phyloP scores from a whole-genome alignment of 2,329 filamentous ascomycete species.

The Epicoccum sorghinum region DNA sequence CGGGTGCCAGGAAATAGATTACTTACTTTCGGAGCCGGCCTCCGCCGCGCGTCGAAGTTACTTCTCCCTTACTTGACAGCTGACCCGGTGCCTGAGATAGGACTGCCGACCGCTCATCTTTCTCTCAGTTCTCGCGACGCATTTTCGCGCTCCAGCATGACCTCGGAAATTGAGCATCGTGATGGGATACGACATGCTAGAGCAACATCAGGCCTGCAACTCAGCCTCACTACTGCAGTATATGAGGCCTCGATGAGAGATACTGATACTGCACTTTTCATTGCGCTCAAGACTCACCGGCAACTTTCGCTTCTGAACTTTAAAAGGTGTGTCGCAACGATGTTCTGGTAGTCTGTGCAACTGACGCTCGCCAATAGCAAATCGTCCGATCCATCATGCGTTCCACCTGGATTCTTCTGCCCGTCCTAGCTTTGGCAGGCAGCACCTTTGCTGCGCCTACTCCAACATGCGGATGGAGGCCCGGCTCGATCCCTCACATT shows the following conservation, averaged over 20 bases:
- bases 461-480: constrained; percentile 4
- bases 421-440: constrained; percentile 12
- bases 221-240: not conserved
- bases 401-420: constrained; percentile 6
- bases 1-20: not conserved
- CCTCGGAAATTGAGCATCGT: constrained; percentile 2
- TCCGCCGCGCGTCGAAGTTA: not conserved
- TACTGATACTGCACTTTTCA: not conserved
- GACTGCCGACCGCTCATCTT: not conserved
- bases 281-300: not conserved
- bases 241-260: not conserved
- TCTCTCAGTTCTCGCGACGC: not conserved
- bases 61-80: constrained; percentile 5
- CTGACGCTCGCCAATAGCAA: not conserved
- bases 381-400: constrained; percentile 1
- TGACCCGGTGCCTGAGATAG: not conserved
- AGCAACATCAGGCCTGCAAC: not conserved
- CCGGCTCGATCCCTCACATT: too few relatives aligned
- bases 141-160: not conserved
- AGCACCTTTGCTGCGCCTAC: constrained; percentile 22
- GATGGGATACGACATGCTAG: constrained; percentile 6
- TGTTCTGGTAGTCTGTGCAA: not conserved
- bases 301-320: too few relatives aligned
- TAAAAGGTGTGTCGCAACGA: not conserved
- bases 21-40: not conserved